A percentile compares a stretch with the other conserved stretches of the same genome.
Evolutionary conservation across 352 stramenopile genomes (phyloP).

Genomic region (Globisporangium middletonii): DNA sequence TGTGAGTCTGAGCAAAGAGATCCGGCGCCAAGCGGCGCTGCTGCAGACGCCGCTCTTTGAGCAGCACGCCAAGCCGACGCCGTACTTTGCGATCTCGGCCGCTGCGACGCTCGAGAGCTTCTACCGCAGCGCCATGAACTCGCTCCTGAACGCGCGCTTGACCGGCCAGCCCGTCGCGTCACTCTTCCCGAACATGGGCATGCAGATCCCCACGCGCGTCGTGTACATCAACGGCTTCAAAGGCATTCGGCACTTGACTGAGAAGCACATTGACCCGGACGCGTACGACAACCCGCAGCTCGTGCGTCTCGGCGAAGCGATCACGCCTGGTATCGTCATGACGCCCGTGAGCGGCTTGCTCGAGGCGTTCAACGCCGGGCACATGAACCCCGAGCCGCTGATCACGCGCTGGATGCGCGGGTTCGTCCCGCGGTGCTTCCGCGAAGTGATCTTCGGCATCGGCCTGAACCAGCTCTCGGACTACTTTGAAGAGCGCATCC

Average conservation of each 20-base stretch:
- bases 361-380: constrained; percentile 90
- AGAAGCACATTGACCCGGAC: constrained; percentile 83
- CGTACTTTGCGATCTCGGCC: constrained; percentile 88
- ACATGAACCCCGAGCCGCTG: constrained; percentile 91
- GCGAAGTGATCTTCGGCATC: constrained; percentile 93
- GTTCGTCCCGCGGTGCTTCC: constrained; percentile 72
- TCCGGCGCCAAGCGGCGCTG: constrained; percentile 78
- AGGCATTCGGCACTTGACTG: constrained; percentile 75
- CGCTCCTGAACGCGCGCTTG: constrained; percentile 85
- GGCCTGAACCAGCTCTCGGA: constrained; percentile 92
- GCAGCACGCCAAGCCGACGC: constrained; percentile 87
- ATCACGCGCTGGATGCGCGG: constrained; percentile 87
- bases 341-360: constrained; percentile 90
- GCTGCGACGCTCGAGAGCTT: constrained; percentile 91
- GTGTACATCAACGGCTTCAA: constrained; percentile 95
- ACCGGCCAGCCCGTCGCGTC: constrained; percentile 69
- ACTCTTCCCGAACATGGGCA: constrained; percentile 92
- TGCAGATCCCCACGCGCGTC: constrained; percentile 91
- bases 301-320: constrained; percentile 72
- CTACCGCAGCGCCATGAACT: constrained; percentile 91
- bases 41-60: constrained; percentile 87
- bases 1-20: constrained; percentile 84
- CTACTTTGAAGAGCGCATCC: constrained; percentile 91
- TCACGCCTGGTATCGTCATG: constrained; percentile 90
- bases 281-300: constrained; percentile 75